A percentile compares a stretch with the other conserved stretches of the same genome.
Conservation (phyloP, 2,329 filamentous ascomycete species). For the Trichoderma aggressivum region DNA sequence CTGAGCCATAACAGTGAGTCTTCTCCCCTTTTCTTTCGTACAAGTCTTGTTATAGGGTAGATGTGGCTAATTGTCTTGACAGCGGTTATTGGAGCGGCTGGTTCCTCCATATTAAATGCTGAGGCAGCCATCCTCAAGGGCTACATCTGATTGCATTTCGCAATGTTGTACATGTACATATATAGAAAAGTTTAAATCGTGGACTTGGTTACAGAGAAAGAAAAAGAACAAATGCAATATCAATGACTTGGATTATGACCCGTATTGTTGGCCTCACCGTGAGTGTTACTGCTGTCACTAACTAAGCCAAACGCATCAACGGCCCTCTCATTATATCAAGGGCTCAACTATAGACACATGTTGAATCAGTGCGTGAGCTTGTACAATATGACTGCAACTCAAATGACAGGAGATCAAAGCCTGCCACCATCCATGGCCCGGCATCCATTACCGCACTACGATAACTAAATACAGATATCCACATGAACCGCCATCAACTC, state of each 20-base stretch:
- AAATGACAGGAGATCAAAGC: not conserved
- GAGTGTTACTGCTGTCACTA: not conserved
- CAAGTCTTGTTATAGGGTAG: not conserved
- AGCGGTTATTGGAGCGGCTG: conserved; percentile 93
- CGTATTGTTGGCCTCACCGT: not conserved
- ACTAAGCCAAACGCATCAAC: not conserved
- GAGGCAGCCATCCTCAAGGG: conserved; percentile 91
- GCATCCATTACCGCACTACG: not conserved
- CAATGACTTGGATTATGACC: not conserved
- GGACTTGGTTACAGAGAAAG: not conserved
- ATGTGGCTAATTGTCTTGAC: not conserved
- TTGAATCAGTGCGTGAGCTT: not conserved
- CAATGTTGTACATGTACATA: not conserved
- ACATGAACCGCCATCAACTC: not conserved
- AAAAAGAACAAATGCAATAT: not conserved
- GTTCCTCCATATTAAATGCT: conserved; percentile 90
- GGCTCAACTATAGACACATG: not conserved
- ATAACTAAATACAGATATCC: not conserved
- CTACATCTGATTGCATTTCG: conserved; percentile 54
- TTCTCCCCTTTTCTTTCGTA: not conserved
- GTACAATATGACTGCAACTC: not conserved
- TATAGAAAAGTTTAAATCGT: not conserved
- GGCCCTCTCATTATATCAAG: not conserved
- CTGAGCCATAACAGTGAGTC: conserved; percentile 73
- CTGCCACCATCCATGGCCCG: not conserved